Percentiles rank a stretch among this genome's conserved stretches.
Conservation (phyloP, 768 basidiomycete species). For the Crassisporium funariophilum region DNA sequence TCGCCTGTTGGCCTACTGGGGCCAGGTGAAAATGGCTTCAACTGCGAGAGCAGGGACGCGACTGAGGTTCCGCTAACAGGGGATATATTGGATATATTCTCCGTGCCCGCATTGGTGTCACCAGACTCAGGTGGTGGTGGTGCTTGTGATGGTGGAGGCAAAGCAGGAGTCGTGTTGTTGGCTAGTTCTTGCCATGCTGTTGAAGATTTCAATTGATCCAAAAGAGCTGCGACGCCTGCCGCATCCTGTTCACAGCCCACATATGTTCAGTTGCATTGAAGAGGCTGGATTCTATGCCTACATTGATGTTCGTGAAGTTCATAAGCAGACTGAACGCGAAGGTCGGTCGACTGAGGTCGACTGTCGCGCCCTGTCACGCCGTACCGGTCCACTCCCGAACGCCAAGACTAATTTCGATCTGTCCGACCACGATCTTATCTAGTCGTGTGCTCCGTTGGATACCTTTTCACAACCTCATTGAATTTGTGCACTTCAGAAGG, state of each 20-base stretch:
- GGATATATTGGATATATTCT: not conserved
- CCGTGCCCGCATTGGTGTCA: not conserved
- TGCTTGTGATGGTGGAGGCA: not conserved
- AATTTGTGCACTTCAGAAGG: no score
- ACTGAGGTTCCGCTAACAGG: conserved; percentile 39
- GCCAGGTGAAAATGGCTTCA: conserved; percentile 40
- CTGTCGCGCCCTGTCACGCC: no score
- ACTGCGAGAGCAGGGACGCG: conserved; percentile 63
- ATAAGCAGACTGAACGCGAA: conserved; percentile 7
- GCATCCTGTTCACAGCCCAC: conserved; percentile 61
- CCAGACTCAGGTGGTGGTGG: not conserved
- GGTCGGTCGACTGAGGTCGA: no score
- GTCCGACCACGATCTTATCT: no score
- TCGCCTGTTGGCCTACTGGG: no score
- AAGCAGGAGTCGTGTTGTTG: conserved; percentile 3
- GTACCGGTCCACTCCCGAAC: no score
- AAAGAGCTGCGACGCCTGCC: conserved; percentile 64
- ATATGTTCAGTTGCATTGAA: not conserved
- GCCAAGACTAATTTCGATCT: no score
- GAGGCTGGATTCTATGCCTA: no score
- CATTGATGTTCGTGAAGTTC: conserved; percentile 58
- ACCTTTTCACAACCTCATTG: no score
- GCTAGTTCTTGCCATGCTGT: conserved; percentile 63
- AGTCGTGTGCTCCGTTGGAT: no score
- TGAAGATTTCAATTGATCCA: conserved; percentile 69